Evolutionary conservation across 2,329 filamentous ascomycete species (phyloP).

Genomic region (Berkeleyomyces basicola): DNA sequence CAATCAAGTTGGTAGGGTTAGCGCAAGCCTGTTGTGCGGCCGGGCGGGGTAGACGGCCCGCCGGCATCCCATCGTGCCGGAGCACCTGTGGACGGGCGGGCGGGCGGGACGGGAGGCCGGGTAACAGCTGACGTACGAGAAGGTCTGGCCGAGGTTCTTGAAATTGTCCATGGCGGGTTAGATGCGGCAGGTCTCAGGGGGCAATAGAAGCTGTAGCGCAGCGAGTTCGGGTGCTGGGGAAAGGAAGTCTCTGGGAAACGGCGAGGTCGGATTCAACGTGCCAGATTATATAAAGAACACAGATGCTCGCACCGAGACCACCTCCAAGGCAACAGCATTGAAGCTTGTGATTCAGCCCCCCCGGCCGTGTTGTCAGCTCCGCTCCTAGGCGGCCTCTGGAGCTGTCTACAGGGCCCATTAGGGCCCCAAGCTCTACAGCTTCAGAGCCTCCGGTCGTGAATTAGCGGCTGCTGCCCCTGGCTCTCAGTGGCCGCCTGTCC

Average conservation of each 20-base stretch:
- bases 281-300: not conserved
- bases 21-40: not conserved
- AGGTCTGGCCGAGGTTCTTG: slow-evolving; percentile 14
- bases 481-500: not conserved
- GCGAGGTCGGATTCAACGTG: not conserved
- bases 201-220: not conserved
- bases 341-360: not conserved
- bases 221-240: not conserved
- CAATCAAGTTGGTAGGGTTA: not conserved
- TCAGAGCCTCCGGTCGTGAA: not conserved
- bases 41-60: not conserved
- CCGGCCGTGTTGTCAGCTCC: not conserved
- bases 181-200: not conserved
- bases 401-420: not conserved
- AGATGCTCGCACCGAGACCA: no score
- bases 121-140: slow-evolving; percentile 11
- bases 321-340: not conserved
- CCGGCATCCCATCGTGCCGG: not conserved
- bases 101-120: not conserved
- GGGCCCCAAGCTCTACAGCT: not conserved
- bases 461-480: not conserved
- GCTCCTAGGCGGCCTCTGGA: not conserved
- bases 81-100: not conserved
- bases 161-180: slow-evolving; percentile 11
- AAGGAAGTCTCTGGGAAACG: not conserved